These are phyloP conservation scores for Entophlyctis luteolus DNA, from an alignment of 192 early-diverging fungal species.

Conservation along the genomic window DNA sequence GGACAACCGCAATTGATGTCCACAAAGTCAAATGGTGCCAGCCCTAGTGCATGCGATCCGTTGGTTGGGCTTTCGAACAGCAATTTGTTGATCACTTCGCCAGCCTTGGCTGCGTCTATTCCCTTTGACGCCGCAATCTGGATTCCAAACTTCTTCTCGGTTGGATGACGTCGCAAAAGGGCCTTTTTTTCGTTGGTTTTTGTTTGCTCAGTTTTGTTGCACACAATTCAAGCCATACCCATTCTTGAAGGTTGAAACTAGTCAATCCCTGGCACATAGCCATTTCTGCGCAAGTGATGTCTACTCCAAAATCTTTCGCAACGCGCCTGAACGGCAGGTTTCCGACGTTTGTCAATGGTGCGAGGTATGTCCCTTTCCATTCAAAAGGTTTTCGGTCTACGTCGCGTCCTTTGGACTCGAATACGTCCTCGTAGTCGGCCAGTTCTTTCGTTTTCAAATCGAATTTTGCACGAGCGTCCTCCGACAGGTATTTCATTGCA, in stretches of 20 bases:
- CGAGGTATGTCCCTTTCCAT: slow-evolving; percentile 67
- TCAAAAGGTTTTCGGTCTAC: neutral
- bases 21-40: slow-evolving; percentile 75
- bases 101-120: slow-evolving; percentile 54
- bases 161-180: slow-evolving; percentile 73
- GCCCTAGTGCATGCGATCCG: neutral
- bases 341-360: slow-evolving; percentile 94
- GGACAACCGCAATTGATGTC: slow-evolving; percentile 95
- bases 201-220: slow-evolving; percentile 10
- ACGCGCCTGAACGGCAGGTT: slow-evolving; percentile 95
- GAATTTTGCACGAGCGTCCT: neutral
- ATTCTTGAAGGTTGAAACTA: neutral
- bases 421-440: slow-evolving; percentile 37
- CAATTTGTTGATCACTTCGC: slow-evolving; percentile 61
- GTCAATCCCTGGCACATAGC: slow-evolving; percentile 44
- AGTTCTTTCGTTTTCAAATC: slow-evolving; percentile 29
- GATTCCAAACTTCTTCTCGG: slow-evolving; percentile 90
- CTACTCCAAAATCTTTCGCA: slow-evolving; percentile 89
- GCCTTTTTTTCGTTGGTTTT: slow-evolving; percentile 57
- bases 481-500: neutral
- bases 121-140: slow-evolving; percentile 73
- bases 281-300: slow-evolving; percentile 93
- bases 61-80: slow-evolving; percentile 42
- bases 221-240: slow-evolving; percentile 43
- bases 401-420: neutral